Conservation (phyloP, 352 stramenopile genomes). For the Hyaloperonospora arabidopsidis region DNA sequence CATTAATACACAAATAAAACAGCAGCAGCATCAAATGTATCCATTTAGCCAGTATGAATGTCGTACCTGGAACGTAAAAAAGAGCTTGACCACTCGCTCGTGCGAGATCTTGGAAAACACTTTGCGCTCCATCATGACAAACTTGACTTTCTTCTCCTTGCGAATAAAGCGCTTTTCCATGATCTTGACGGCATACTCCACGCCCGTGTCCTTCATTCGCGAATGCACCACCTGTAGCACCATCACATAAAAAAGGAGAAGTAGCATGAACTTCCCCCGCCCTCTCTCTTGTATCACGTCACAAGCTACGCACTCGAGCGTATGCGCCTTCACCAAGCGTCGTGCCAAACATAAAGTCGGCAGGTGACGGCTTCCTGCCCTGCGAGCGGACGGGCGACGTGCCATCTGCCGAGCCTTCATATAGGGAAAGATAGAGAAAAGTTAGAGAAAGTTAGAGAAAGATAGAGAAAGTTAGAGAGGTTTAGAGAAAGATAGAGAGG, state of each 20-base stretch:
- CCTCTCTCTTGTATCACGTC: neutral
- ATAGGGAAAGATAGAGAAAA: neutral
- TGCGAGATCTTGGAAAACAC: conserved; percentile 86
- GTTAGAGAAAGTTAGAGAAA: neutral
- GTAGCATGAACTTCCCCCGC: neutral
- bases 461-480: neutral
- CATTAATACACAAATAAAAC: neutral
- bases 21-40: conserved; percentile 1
- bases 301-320: conserved; percentile 45
- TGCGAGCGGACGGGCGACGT: conserved; percentile 30
- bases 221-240: conserved; percentile 65
- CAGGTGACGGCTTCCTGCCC: conserved; percentile 69
- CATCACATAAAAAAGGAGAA: neutral
- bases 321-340: conserved; percentile 85
- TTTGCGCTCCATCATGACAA: conserved; percentile 88
- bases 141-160: conserved; percentile 88
- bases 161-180: conserved; percentile 89
- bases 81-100: conserved; percentile 86
- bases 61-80: conserved; percentile 85
- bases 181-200: conserved; percentile 87
- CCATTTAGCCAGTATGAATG: no score
- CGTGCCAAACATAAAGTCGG: conserved; percentile 86
- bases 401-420: conserved; percentile 30
- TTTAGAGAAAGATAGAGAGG: no score
- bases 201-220: conserved; percentile 82